These are phyloP conservation scores for Spergularia marina DNA, from an alignment of 148 eudicot genomes.

Conservation along the genomic window DNA sequence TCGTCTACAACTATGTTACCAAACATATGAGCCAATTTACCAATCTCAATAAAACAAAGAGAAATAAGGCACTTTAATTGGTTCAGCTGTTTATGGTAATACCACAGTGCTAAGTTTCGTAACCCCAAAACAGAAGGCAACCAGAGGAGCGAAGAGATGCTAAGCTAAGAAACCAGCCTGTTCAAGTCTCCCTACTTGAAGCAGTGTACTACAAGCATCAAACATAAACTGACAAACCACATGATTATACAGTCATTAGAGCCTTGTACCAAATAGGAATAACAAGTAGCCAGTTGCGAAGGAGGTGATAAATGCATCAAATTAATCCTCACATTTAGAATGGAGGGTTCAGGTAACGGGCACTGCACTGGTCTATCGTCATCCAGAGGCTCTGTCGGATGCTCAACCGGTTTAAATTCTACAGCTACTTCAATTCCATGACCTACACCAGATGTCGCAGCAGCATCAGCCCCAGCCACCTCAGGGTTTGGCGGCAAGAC, in stretches of 20 bases:
- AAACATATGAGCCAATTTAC: no score
- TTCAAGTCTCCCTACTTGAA: not conserved
- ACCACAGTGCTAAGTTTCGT: not conserved
- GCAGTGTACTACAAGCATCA: no score
- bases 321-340: constrained; percentile 67
- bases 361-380: constrained; percentile 77
- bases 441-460: constrained; percentile 24
- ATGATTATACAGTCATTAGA: no score
- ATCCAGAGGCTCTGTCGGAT: constrained; percentile 75
- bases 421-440: constrained; percentile 64
- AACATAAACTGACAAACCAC: no score
- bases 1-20: no score
- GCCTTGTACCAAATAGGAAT: no score
- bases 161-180: not conserved
- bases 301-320: not conserved
- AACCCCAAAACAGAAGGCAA: not conserved
- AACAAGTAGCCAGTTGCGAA: no score
- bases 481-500: constrained; percentile 42
- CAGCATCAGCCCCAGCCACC: constrained; percentile 24
- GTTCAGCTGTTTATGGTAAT: not conserved
- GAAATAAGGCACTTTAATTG: no score
- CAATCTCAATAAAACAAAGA: no score
- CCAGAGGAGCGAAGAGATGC: not conserved
- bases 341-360: constrained; percentile 88
- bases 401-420: constrained; percentile 86